phyloP scores from a whole-genome alignment of 2,329 filamentous ascomycete species.

The Colletotrichum sp. region DNA sequence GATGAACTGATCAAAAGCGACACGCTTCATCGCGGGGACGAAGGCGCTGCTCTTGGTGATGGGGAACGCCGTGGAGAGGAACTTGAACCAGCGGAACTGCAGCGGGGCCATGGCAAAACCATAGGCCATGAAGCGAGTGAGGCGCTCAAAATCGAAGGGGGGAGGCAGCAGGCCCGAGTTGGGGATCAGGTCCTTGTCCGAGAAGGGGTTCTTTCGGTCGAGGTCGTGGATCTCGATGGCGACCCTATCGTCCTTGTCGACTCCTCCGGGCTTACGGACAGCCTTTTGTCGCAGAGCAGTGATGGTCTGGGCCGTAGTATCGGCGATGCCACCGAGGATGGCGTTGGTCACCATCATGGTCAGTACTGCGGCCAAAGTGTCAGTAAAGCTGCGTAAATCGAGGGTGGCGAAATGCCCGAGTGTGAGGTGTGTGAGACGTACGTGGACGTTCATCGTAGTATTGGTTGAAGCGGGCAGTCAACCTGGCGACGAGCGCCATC shows the following conservation, averaged over 20 bases:
- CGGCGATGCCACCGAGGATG: slow-evolving; percentile 91
- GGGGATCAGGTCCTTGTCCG: slow-evolving; percentile 69
- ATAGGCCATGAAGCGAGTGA: slow-evolving; percentile 96
- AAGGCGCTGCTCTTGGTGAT: slow-evolving; percentile 79
- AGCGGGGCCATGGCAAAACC: slow-evolving; percentile 95
- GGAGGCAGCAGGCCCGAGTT: slow-evolving; percentile 70
- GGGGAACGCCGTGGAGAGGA: slow-evolving; percentile 82
- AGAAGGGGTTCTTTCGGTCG: slow-evolving; percentile 77
- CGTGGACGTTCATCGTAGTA: slow-evolving; percentile 92
- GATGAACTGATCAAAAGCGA: slow-evolving; percentile 89
- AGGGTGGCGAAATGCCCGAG: background rate
- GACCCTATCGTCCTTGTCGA: slow-evolving; percentile 70
- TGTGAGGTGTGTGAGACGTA: slow-evolving; percentile 45
- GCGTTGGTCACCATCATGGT: slow-evolving; percentile 99
- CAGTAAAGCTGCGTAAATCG: background rate
- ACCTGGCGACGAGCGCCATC: slow-evolving; percentile 82
- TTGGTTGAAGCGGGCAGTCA: slow-evolving; percentile 87
- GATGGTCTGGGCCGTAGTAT: slow-evolving; percentile 93
- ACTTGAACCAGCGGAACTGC: slow-evolving; percentile 95
- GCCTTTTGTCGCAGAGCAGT: slow-evolving; percentile 78
- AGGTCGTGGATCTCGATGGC: slow-evolving; percentile 90
- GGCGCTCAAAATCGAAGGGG: slow-evolving; percentile 92
- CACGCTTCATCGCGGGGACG: slow-evolving; percentile 83
- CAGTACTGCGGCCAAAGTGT: slow-evolving; percentile 64
- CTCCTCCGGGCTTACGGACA: slow-evolving; percentile 64